phyloP scores from a whole-genome alignment of 441 rosid species.

The Corymbia citriodora region DNA sequence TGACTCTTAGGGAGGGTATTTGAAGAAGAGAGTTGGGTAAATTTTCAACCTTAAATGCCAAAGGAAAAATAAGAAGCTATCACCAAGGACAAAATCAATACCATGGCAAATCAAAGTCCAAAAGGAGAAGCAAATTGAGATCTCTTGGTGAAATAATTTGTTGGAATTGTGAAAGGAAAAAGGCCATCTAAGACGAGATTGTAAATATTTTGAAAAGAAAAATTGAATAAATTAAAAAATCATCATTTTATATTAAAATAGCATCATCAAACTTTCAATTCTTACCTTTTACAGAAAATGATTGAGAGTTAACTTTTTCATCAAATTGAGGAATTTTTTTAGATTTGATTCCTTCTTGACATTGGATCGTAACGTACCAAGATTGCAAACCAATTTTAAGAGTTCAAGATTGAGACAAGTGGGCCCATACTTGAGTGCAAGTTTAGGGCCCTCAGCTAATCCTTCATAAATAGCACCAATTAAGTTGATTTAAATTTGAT shows the following conservation, averaged over 20 bases:
- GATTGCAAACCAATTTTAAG: not conserved
- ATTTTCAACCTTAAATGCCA: rapidly evolving
- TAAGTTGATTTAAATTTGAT: not conserved
- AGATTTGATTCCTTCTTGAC: not conserved
- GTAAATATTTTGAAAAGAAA: not conserved
- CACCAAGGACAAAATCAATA: not conserved
- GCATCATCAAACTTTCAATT: not conserved
- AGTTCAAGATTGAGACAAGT: not conserved
- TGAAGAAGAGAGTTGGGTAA: not conserved
- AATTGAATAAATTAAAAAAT: no score
- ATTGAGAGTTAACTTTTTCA: not conserved
- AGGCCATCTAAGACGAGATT: not conserved
- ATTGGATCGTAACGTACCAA: not conserved
- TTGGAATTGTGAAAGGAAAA: no score
- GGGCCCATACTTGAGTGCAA: not conserved
- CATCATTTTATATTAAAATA: no score
- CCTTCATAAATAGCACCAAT: not conserved
- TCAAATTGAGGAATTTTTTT: not conserved
- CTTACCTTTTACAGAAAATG: not conserved
- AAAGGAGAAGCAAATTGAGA: no score
- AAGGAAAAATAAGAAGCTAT: not conserved
- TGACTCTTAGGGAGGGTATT: no score
- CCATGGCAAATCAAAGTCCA: not conserved
- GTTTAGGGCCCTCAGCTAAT: not conserved
- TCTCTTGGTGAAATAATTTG: no score